Evolutionary conservation across 306 rosid genomes (phyloP).

Genomic region (Vachellia pachyceras): DNA sequence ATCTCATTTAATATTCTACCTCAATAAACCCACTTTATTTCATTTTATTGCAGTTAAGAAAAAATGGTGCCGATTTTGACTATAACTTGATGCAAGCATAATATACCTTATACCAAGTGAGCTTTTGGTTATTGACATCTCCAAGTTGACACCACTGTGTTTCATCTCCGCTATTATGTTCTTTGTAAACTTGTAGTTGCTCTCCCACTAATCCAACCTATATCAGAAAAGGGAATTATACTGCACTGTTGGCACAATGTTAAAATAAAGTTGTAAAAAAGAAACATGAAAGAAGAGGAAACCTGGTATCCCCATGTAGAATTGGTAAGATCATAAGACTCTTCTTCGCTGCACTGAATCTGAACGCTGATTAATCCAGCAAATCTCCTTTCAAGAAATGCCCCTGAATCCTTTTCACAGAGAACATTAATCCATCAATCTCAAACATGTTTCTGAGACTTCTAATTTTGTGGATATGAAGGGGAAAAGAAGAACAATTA

Average conservation of each 20-base stretch:
- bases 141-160: slow-evolving; percentile 52
- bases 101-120: slow-evolving; percentile 73
- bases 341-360: slow-evolving; percentile 53
- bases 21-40: not conserved
- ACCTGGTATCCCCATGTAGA: slow-evolving; percentile 76
- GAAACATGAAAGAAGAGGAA: slow-evolving; percentile 3
- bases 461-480: not conserved
- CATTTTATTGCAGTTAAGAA: slow-evolving; percentile 1
- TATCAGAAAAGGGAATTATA: not conserved
- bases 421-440: not conserved
- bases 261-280: not conserved
- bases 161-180: slow-evolving; percentile 37
- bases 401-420: slow-evolving; percentile 73
- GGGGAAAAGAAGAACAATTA: slow-evolving; percentile 15
- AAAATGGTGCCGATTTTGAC: slow-evolving; percentile 3
- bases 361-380: slow-evolving; percentile 60
- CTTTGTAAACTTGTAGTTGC: slow-evolving; percentile 50
- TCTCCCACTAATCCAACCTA: slow-evolving; percentile 73
- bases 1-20: not conserved
- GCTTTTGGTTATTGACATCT: slow-evolving; percentile 39
- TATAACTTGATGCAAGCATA: not conserved
- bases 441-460: not conserved
- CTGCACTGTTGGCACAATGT: not conserved
- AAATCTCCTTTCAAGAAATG: slow-evolving; percentile 71
- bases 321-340: slow-evolving; percentile 52